Base-by-base conservation (phyloP, 2,329 filamentous ascomycete species). In the Acrocalymma vagum region DNA sequence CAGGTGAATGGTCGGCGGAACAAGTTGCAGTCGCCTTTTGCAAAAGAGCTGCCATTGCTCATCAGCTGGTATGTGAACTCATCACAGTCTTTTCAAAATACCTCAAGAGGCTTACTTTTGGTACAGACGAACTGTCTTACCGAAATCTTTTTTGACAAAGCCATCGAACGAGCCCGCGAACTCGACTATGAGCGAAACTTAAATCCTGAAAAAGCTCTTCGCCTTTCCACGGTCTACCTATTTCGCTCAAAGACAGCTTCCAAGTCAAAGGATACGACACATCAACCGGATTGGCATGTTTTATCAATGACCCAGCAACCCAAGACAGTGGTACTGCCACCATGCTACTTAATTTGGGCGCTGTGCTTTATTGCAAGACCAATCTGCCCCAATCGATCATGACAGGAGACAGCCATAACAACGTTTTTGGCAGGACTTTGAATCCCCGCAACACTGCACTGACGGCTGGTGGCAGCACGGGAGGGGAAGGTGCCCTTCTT, bases 181-280 rank as follows among this genome's bases (percentile, higher is more conserved):
- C 69, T 81, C 0, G 80, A 82, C 55, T 65, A 71, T 1, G 69
- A 80, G 38, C 67, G 76, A 9, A 45, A 63, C 18, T 59, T 59
- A 35, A 72, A 69, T 63, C 11, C 62, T 58, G 45, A 65, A 72
- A 64, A 64, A 42, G 63, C 73, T 0, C 67, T 78, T 29, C 85
- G 84, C 84, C 85, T 1, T 73, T 89, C 1, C 85, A 89, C 61
- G 86, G 83, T 62, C 33, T 85, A 1, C 81, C 82, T 0, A 67
- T 85, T 30, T 79, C 82, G 0, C 72, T 89, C 18, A 89, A 89
- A 56, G 85, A 88, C 64, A 81, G 82, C 55, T 84, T 87, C 70
- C 77, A 86, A 31, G 69, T 86, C 5, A 55, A 58, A 3, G 81
- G 81, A 3, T 70, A 79, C 3, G 80, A 83, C 43, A 69, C 69